A percentile compares a stretch with the other conserved stretches of the same genome.
These are phyloP conservation scores for Penicillium coprophilum DNA, from an alignment of 495 filamentous ascomycete species.

Conservation along the genomic window DNA sequence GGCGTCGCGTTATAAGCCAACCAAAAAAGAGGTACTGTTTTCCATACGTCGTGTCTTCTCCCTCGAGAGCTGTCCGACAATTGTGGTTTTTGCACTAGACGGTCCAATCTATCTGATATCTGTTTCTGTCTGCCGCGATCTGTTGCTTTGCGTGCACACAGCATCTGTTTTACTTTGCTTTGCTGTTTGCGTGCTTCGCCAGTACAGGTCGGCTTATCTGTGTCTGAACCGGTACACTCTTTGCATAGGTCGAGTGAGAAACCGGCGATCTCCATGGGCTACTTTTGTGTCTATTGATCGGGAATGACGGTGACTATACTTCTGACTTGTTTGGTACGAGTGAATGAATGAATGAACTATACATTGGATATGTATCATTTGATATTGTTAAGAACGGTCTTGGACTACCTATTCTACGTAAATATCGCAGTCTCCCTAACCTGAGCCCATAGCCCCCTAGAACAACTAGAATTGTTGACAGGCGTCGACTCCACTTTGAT, in stretches of 20 bases:
- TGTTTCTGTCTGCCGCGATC: neutral
- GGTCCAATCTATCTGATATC: neutral
- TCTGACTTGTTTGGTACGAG: conserved; percentile 34
- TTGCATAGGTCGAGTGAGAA: conserved; percentile 5
- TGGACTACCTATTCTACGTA: neutral
- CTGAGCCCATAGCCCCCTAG: neutral
- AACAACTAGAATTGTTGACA: neutral
- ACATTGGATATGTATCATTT: conserved; percentile 13
- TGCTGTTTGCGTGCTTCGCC: neutral
- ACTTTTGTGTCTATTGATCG: conserved; percentile 12
- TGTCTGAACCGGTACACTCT: neutral
- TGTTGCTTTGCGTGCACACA: neutral
- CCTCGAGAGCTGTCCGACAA: neutral
- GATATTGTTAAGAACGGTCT: neutral
- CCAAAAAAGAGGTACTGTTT: neutral
- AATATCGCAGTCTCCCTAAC: neutral
- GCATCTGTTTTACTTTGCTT: neutral
- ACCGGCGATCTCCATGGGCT: conserved; percentile 7
- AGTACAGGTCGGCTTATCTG: neutral
- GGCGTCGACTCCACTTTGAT: neutral
- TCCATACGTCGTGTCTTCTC: neutral
- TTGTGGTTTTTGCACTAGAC: neutral
- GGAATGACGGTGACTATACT: conserved; percentile 5
- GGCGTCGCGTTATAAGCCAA: conserved; percentile 65
- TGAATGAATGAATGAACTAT: conserved; percentile 46